A percentile compares a stretch with the other conserved stretches of the same genome.
These are phyloP conservation scores for Candida sonorensis DNA, from an alignment of 805 yeast species.

Conservation along the genomic window DNA sequence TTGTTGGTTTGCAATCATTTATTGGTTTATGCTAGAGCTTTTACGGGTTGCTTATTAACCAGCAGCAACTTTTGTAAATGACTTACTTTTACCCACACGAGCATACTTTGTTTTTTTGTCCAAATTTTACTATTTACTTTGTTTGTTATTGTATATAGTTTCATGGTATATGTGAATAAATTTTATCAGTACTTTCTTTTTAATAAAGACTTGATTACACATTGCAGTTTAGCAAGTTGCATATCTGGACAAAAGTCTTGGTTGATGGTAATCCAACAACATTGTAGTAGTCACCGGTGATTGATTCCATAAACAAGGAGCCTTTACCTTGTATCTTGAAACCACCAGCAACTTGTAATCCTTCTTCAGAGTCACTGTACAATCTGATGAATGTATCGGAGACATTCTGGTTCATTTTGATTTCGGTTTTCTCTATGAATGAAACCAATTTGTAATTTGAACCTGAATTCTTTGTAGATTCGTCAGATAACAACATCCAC, in stretches of 20 bases:
- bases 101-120: too few species aligned
- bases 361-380: conserved; percentile 71
- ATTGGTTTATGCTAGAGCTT: too few species aligned
- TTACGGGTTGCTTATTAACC: too few species aligned
- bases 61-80: too few species aligned
- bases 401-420: conserved; percentile 35
- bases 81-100: conserved; percentile 1
- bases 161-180: background rate
- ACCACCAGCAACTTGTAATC: conserved; percentile 84
- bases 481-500: conserved; percentile 29
- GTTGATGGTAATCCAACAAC: conserved; percentile 82
- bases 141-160: conserved; percentile 1
- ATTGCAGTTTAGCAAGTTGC: conserved; percentile 11
- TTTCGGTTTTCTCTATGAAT: conserved; percentile 20
- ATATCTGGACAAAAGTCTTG: conserved; percentile 35
- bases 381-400: conserved; percentile 49
- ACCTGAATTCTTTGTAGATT: conserved; percentile 2
- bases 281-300: conserved; percentile 79
- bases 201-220: too few species aligned
- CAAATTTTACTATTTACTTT: too few species aligned
- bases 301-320: conserved; percentile 50
- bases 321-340: conserved; percentile 77
- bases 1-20: too few species aligned
- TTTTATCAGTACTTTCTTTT: too few species aligned
- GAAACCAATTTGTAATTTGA: conserved; percentile 12